Conservation (phyloP, 306 rosid genomes). For the Senna tora region DNA sequence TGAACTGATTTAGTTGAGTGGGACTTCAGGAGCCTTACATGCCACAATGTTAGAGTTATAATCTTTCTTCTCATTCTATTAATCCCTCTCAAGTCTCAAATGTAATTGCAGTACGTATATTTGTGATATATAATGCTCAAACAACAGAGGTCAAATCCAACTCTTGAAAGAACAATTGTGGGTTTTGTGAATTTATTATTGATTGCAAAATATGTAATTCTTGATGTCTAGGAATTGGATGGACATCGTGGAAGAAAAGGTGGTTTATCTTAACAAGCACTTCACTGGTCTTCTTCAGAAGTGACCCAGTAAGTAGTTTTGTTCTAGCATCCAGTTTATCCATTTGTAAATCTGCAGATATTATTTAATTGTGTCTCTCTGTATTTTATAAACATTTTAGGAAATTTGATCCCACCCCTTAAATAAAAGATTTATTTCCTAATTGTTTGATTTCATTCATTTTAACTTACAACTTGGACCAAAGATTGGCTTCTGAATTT, state of each 20-base stretch:
- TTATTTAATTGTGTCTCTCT: background rate
- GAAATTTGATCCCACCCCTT: background rate
- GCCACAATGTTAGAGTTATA: background rate
- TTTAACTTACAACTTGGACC: background rate
- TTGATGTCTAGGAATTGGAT: conserved; percentile 76
- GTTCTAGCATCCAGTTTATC: conserved; percentile 31
- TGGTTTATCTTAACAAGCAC: conserved; percentile 95
- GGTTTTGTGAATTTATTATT: conserved; percentile 31
- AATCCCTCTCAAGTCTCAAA: conserved; percentile 25
- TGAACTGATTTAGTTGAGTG: conserved; percentile 1
- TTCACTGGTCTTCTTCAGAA: conserved; percentile 94
- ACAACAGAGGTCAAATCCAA: conserved; percentile 10
- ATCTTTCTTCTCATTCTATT: background rate
- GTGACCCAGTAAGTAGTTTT: conserved; percentile 89
- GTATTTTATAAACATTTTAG: conserved; percentile 1
- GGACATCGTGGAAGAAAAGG: conserved; percentile 99
- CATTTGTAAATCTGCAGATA: background rate
- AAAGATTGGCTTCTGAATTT: conserved; percentile 5
- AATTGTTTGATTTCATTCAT: conserved; percentile 19
- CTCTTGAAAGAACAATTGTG: background rate
- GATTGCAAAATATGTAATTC: conserved; percentile 25
- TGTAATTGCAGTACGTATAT: background rate
- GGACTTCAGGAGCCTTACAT: conserved; percentile 3
- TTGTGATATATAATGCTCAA: background rate
- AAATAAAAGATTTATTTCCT: background rate